Percentiles rank a stretch among this genome's conserved stretches.
Evolutionary conservation across 2,329 filamentous ascomycete species (phyloP).

Genomic region (Diaporthe australafricana): DNA sequence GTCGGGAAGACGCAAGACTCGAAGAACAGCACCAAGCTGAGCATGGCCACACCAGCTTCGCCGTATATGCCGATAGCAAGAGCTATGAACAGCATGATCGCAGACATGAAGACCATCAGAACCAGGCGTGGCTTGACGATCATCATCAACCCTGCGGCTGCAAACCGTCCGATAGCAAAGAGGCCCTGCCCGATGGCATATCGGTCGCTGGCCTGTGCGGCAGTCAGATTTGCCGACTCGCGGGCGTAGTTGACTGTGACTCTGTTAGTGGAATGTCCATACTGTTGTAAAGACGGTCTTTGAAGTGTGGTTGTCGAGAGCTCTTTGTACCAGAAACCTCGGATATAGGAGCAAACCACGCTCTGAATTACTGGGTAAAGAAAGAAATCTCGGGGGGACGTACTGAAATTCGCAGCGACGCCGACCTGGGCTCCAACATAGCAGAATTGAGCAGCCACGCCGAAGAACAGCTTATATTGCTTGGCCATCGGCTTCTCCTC

Average conservation of each 20-base stretch:
- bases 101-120: slow-evolving; percentile 72
- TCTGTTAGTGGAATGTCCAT: not conserved
- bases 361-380: not conserved
- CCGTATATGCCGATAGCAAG: slow-evolving; percentile 57
- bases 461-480: slow-evolving; percentile 80
- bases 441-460: slow-evolving; percentile 79
- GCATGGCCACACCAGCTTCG: slow-evolving; percentile 64
- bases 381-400: not conserved
- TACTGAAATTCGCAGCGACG: slow-evolving; percentile 71
- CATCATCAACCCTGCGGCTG: slow-evolving; percentile 74
- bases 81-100: slow-evolving; percentile 71
- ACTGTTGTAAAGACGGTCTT: not conserved
- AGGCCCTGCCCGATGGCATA: slow-evolving; percentile 79
- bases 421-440: slow-evolving; percentile 78
- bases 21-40: slow-evolving; percentile 79
- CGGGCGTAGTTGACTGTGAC: slow-evolving; percentile 69
- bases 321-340: not conserved
- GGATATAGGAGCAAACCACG: not conserved
- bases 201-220: slow-evolving; percentile 69
- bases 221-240: slow-evolving; percentile 65
- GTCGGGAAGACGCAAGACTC: slow-evolving; percentile 84
- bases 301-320: not conserved
- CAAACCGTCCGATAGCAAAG: slow-evolving; percentile 78
- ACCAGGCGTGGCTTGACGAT: slow-evolving; percentile 73
- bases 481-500: slow-evolving; percentile 72